Conservation (phyloP, 1,139 yeast genomes). For the Saccharomycopsis hybrid region DNA sequence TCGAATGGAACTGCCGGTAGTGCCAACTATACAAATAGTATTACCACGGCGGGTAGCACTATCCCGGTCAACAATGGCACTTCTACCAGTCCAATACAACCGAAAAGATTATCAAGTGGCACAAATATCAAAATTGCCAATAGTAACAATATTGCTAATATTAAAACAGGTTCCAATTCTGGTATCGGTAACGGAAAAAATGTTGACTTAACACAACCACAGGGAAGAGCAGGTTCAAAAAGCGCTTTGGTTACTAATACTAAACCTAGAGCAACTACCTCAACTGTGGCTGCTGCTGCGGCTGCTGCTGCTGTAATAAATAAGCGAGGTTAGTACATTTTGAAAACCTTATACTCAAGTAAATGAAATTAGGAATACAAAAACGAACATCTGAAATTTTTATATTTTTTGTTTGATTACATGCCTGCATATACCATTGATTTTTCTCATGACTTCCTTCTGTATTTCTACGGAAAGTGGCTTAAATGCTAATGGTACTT, state of each 20-base stretch:
- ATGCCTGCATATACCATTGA: too few relatives aligned
- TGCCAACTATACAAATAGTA: background rate
- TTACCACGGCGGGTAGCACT: background rate
- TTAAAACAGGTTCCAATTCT: too few relatives aligned
- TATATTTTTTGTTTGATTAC: too few relatives aligned
- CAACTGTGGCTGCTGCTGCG: constrained; percentile 17
- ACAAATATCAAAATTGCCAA: background rate
- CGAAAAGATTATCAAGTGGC: background rate
- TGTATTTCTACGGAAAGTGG: too few relatives aligned
- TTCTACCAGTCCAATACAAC: background rate
- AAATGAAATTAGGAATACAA: too few relatives aligned
- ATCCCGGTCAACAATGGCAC: background rate
- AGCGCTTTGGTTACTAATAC: background rate
- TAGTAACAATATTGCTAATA: background rate
- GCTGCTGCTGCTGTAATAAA: constrained; percentile 8
- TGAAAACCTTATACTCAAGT: too few relatives aligned
- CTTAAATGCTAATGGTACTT: too few relatives aligned
- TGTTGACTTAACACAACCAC: background rate
- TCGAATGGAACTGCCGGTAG: background rate
- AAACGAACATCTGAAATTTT: too few relatives aligned
- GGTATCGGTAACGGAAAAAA: background rate
- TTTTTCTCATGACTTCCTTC: too few relatives aligned
- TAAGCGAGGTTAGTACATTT: too few relatives aligned
- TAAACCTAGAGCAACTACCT: background rate
- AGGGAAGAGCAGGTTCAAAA: background rate